A percentile compares a stretch with the other conserved stretches of the same genome.
These are phyloP conservation scores for Cladosporium colombiae DNA, from an alignment of 2,329 filamentous ascomycete genomes.

Conservation along the genomic window DNA sequence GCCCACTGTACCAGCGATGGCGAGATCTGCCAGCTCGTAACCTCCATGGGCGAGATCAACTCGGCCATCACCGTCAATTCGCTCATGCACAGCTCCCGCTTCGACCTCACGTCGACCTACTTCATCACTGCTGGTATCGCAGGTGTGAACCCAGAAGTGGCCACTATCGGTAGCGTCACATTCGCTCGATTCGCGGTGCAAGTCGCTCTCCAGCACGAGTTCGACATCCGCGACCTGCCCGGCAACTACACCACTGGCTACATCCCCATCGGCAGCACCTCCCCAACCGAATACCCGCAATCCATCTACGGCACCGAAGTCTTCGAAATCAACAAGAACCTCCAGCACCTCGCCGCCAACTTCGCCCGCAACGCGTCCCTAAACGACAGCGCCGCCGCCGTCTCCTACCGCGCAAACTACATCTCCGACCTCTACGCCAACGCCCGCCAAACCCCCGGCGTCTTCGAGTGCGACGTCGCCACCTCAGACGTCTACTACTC, in stretches of 20 bases:
- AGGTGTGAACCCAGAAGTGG: slow-evolving; percentile 69
- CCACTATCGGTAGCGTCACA: slow-evolving; percentile 66
- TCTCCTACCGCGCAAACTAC: slow-evolving; percentile 42
- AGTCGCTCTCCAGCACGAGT: slow-evolving; percentile 74
- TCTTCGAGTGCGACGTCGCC: slow-evolving; percentile 66
- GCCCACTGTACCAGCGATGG: slow-evolving; percentile 64
- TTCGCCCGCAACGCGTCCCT: slow-evolving; percentile 40
- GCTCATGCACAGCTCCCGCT: slow-evolving; percentile 60
- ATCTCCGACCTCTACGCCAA: slow-evolving; percentile 40
- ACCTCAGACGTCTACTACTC: slow-evolving; percentile 74
- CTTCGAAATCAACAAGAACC: slow-evolving; percentile 43
- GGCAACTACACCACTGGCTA: slow-evolving; percentile 67
- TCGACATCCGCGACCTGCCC: slow-evolving; percentile 69
- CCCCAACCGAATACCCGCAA: slow-evolving; percentile 48
- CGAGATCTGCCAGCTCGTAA: slow-evolving; percentile 67
- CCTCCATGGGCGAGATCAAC: slow-evolving; percentile 69
- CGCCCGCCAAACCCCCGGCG: slow-evolving; percentile 51
- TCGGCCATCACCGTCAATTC: slow-evolving; percentile 67
- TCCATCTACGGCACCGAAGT: slow-evolving; percentile 46
- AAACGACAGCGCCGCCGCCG: slow-evolving; percentile 40
- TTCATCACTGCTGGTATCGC: slow-evolving; percentile 73
- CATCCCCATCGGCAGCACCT: slow-evolving; percentile 61
- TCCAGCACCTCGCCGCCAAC: slow-evolving; percentile 38
- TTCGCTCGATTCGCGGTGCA: slow-evolving; percentile 71
- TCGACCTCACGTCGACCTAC: slow-evolving; percentile 68